A percentile compares a stretch with the other conserved stretches of the same genome.
phyloP scores from a whole-genome alignment of 768 basidiomycete species.

The Daedaleopsis sinensis region DNA sequence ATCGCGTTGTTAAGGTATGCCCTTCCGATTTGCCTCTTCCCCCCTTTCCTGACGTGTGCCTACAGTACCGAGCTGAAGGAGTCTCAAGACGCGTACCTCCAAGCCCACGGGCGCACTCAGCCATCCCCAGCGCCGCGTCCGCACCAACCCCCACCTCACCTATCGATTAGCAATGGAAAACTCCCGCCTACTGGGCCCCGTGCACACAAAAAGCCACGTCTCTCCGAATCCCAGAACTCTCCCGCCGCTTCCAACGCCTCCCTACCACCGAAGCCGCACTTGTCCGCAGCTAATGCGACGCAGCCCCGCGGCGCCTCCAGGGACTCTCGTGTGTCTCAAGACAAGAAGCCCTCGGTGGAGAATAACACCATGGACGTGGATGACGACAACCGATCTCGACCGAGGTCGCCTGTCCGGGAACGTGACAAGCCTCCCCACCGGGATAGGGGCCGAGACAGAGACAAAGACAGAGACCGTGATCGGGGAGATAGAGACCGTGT shows the following conservation, averaged over 20 bases:
- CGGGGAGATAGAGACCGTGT: conserved; percentile 39
- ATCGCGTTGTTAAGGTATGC: conserved; percentile 75
- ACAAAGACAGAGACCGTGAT: conserved; percentile 35
- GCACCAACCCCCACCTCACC: conserved; percentile 39
- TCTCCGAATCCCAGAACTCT: conserved; percentile 51
- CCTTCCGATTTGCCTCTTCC: background rate
- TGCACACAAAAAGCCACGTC: conserved; percentile 77
- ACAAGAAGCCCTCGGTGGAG: conserved; percentile 20
- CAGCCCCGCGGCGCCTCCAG: conserved; percentile 23
- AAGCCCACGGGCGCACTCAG: conserved; percentile 39
- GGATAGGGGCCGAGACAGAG: conserved; percentile 39
- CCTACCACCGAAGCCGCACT: conserved; percentile 20
- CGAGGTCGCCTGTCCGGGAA: conserved; percentile 42
- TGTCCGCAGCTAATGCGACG: conserved; percentile 19
- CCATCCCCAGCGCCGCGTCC: conserved; percentile 46
- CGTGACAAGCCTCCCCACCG: conserved; percentile 37
- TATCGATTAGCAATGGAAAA: conserved; percentile 40
- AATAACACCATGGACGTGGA: conserved; percentile 47
- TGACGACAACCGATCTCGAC: conserved; percentile 49
- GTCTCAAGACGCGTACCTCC: conserved; percentile 63
- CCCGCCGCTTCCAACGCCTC: conserved; percentile 17
- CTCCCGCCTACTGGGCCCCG: conserved; percentile 78
- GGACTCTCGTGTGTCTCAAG: conserved; percentile 26
- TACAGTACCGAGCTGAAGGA: conserved; percentile 76
- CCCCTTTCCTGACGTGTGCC: conserved; percentile 19